These are phyloP conservation scores for Xanthoconium purpureum DNA, from an alignment of 768 basidiomycete genomes.

Conservation along the genomic window DNA sequence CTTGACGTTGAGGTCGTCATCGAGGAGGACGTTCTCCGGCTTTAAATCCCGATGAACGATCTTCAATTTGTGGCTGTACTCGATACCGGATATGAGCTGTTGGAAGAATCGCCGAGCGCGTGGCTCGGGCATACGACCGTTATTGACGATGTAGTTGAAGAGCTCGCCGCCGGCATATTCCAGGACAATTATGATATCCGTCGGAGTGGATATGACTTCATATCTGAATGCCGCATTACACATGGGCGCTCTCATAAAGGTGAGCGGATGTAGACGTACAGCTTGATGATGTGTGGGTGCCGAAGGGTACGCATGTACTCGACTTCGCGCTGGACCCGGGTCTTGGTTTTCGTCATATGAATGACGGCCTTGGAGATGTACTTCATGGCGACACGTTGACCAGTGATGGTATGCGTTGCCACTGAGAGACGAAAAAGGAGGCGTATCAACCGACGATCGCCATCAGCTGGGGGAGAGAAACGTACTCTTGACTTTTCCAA, in stretches of 20 bases:
- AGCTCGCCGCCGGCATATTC: too few species aligned
- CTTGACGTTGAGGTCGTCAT: constrained; percentile 87
- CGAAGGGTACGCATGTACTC: constrained; percentile 93
- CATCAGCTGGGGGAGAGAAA: constrained; percentile 15
- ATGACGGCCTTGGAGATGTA: constrained; percentile 95
- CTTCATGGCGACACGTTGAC: constrained; percentile 94
- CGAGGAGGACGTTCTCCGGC: constrained; percentile 90
- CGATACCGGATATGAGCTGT: too few species aligned
- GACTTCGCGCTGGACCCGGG: constrained; percentile 89
- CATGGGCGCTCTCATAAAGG: too few species aligned
- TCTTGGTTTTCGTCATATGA: constrained; percentile 85
- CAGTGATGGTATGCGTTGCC: too few species aligned
- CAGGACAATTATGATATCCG: too few species aligned
- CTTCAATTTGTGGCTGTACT: constrained; percentile 37
- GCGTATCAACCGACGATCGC: constrained; percentile 21
- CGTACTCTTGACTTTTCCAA: constrained; percentile 99
- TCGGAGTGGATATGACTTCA: too few species aligned
- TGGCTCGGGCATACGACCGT: too few species aligned
- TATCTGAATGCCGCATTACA: too few species aligned
- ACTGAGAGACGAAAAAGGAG: too few species aligned
- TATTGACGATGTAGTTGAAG: too few species aligned
- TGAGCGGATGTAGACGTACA: constrained; percentile 36
- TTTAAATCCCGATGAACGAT: constrained; percentile 98
- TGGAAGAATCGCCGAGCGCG: too few species aligned
- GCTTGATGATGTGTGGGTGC: constrained; percentile 97